These are phyloP conservation scores for Diaporthe helianthi DNA, from an alignment of 2,329 filamentous ascomycete genomes.

Conservation along the genomic window DNA sequence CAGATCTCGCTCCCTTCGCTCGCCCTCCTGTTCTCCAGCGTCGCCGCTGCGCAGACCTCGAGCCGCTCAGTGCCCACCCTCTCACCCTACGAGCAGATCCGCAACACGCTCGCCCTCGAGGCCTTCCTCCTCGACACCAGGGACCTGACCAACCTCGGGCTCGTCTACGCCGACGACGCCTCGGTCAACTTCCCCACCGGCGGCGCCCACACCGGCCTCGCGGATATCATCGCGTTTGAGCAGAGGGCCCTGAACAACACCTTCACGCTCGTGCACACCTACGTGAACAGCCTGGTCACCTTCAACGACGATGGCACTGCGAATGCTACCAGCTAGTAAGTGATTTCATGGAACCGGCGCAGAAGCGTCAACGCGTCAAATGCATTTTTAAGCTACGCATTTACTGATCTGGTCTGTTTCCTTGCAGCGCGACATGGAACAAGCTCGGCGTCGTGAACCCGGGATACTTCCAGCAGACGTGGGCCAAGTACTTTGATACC, in stretches of 20 bases:
- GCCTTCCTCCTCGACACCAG: constrained; percentile 16
- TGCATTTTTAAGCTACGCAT: too few relatives aligned
- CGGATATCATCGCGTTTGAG: constrained; percentile 1
- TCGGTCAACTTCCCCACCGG: background rate
- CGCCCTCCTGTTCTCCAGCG: background rate
- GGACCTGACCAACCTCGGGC: constrained; percentile 14
- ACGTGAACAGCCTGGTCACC: constrained; percentile 1
- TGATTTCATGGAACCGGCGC: background rate
- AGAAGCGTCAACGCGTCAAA: too few relatives aligned
- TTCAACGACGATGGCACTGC: constrained; percentile 17
- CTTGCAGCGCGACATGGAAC: background rate
- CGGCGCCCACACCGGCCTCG: background rate
- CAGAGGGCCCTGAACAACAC: background rate
- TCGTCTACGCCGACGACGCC: background rate
- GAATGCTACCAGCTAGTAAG: constrained; percentile 17
- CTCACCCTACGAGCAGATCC: constrained; percentile 23
- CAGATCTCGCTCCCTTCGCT: background rate
- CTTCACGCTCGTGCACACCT: constrained; percentile 1
- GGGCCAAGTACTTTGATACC: constrained; percentile 8
- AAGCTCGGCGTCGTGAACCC: background rate
- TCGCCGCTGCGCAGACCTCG: background rate
- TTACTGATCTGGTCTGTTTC: background rate
- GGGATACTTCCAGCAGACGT: background rate
- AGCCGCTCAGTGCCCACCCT: background rate
- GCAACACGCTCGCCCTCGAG: constrained; percentile 6